Evolutionary conservation across 306 rosid species (phyloP).

Genomic region (Geum urbanum): DNA sequence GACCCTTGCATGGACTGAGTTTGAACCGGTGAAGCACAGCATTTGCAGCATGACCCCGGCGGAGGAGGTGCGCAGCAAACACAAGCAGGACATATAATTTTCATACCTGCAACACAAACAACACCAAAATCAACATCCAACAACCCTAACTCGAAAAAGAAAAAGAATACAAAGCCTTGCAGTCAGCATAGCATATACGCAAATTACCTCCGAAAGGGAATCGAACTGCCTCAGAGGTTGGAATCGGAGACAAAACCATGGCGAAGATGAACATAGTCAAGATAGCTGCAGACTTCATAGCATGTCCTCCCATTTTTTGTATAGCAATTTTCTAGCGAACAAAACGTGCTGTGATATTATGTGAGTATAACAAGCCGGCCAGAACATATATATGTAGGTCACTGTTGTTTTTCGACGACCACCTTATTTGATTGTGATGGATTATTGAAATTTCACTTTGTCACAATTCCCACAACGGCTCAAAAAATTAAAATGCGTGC

Average conservation of each 20-base stretch:
- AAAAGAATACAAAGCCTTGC: background rate
- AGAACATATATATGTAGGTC: background rate
- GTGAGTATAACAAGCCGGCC: background rate
- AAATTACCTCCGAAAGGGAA: constrained; percentile 17
- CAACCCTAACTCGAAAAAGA: background rate
- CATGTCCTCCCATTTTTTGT: constrained; percentile 23
- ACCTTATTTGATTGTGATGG: too few species aligned
- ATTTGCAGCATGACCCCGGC: constrained; percentile 40
- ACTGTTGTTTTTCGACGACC: background rate
- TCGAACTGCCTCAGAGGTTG: constrained; percentile 26
- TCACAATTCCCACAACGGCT: too few species aligned
- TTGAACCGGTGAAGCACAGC: constrained; percentile 40
- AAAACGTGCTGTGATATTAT: background rate
- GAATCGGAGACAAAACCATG: constrained; percentile 30
- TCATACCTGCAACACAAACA: constrained; percentile 13
- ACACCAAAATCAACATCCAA: background rate
- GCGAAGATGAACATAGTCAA: constrained; percentile 33
- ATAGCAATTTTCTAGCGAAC: background rate
- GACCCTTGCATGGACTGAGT: constrained; percentile 18
- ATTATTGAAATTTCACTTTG: too few species aligned
- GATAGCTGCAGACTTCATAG: constrained; percentile 21
- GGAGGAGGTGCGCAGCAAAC: constrained; percentile 44
- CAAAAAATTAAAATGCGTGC: too few species aligned
- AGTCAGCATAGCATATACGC: background rate
- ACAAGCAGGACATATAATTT: constrained; percentile 41